Evolutionary conservation across 2,329 filamentous ascomycete genomes (phyloP).

Genomic region (Sarocladiaceae sp.): DNA sequence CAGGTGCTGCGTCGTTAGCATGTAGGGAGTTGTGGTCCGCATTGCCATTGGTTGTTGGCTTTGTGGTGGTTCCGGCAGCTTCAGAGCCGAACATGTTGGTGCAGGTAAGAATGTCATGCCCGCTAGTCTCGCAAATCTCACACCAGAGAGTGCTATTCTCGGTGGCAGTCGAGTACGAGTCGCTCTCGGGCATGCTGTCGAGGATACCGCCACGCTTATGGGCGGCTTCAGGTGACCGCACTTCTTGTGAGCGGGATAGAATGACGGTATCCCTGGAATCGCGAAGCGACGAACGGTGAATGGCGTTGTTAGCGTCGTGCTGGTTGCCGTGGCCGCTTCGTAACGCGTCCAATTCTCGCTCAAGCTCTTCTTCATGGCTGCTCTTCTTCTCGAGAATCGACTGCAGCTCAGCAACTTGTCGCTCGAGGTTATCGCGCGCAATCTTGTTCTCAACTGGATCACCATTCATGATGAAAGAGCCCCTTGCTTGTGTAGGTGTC

Average conservation of each 20-base stretch:
- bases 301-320: slow-evolving; percentile 37
- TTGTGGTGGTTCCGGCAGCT: slow-evolving; percentile 22
- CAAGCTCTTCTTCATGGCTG: slow-evolving; percentile 75
- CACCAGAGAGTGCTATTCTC: slow-evolving; percentile 79
- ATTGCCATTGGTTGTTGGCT: slow-evolving; percentile 7
- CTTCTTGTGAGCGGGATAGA: slow-evolving; percentile 47
- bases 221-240: slow-evolving; percentile 40
- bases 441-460: slow-evolving; percentile 27
- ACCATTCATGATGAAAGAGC: slow-evolving; percentile 29
- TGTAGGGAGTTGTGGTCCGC: not conserved
- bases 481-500: slow-evolving; percentile 22
- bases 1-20: slow-evolving; percentile 36
- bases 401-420: slow-evolving; percentile 75
- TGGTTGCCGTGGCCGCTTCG: slow-evolving; percentile 38
- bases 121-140: slow-evolving; percentile 89
- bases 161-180: slow-evolving; percentile 64
- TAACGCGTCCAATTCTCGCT: slow-evolving; percentile 72
- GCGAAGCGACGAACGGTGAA: slow-evolving; percentile 43
- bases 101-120: slow-evolving; percentile 92
- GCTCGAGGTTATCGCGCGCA: slow-evolving; percentile 64
- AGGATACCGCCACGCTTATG: slow-evolving; percentile 48
- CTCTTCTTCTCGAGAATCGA: slow-evolving; percentile 68
- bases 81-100: slow-evolving; percentile 75
- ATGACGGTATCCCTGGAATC: slow-evolving; percentile 65
- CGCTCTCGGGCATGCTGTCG: slow-evolving; percentile 68